Evolutionary conservation across 805 yeast species (phyloP).

Genomic region (Metschnikowia hibisci): DNA sequence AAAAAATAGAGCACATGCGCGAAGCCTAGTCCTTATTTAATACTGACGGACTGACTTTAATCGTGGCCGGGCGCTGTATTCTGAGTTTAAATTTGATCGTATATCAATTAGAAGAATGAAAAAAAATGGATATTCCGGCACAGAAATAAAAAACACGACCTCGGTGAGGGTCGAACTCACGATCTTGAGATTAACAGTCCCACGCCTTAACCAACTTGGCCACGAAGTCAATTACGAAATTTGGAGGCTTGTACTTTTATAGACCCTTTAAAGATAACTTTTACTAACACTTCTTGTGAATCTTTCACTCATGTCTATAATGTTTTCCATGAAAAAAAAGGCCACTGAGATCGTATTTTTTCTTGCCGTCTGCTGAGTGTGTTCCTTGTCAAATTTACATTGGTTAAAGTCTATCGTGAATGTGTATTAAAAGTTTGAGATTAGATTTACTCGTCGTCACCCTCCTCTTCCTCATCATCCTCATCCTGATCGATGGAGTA

Average conservation of each 20-base stretch:
- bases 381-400: not conserved
- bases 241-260: too few relatives aligned
- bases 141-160: constrained; percentile 18
- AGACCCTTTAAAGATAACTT: too few relatives aligned
- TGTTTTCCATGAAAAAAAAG: too few relatives aligned
- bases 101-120: constrained; percentile 1
- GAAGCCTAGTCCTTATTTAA: not conserved
- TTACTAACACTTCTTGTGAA: too few relatives aligned
- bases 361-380: too few relatives aligned
- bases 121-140: too few relatives aligned
- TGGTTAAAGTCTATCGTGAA: not conserved
- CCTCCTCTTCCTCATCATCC: constrained; percentile 53
- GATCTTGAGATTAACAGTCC: constrained; percentile 23
- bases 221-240: constrained; percentile 14
- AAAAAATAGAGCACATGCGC: constrained; percentile 1
- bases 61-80: too few relatives aligned
- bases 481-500: constrained; percentile 88
- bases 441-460: not conserved
- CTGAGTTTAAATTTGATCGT: too few relatives aligned
- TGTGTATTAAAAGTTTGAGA: constrained; percentile 1
- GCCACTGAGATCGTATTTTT: too few relatives aligned
- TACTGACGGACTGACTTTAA: too few relatives aligned
- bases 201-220: constrained; percentile 24
- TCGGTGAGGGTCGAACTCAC: constrained; percentile 25
- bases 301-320: too few relatives aligned